phyloP scores from a whole-genome alignment of 2,329 filamentous ascomycete genomes.

The Fonsecaea multimorphosa region DNA sequence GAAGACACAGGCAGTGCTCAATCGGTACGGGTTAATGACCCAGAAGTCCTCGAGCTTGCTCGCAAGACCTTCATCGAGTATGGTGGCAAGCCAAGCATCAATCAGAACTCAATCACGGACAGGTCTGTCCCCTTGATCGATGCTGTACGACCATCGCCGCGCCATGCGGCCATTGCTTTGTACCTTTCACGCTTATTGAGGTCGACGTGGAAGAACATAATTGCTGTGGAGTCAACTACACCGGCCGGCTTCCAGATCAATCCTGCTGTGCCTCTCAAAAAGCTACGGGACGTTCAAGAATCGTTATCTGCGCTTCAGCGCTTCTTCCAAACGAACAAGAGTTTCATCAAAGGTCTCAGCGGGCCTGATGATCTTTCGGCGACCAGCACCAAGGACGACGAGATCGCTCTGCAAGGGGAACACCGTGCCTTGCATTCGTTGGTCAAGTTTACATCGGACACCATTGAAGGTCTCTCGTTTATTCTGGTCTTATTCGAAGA shows the following conservation, averaged over 20 bases:
- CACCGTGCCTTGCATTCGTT: slow-evolving; percentile 90
- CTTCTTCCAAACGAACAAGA: slow-evolving; percentile 86
- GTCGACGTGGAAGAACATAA: slow-evolving; percentile 81
- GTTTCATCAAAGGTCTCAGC: slow-evolving; percentile 91
- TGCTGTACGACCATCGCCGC: slow-evolving; percentile 82
- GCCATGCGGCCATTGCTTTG: slow-evolving; percentile 84
- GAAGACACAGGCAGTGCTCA: slow-evolving; percentile 76
- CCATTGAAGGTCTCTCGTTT: slow-evolving; percentile 96
- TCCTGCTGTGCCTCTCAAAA: slow-evolving; percentile 70
- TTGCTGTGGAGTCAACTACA: slow-evolving; percentile 64
- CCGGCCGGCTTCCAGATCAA: slow-evolving; percentile 68
- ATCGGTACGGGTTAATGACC: slow-evolving; percentile 74
- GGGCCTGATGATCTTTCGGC: slow-evolving; percentile 84
- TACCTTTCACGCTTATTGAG: slow-evolving; percentile 89
- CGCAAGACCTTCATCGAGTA: slow-evolving; percentile 89
- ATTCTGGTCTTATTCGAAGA: slow-evolving; percentile 95
- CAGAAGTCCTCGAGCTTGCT: slow-evolving; percentile 82
- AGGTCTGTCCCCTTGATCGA: slow-evolving; percentile 72
- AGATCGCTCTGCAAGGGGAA: slow-evolving; percentile 89
- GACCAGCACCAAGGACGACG: slow-evolving; percentile 82
- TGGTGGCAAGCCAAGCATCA: slow-evolving; percentile 83
- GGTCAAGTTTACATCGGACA: slow-evolving; percentile 82
- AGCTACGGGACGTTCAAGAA: slow-evolving; percentile 78
- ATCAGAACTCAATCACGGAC: slow-evolving; percentile 73
- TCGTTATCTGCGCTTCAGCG: slow-evolving; percentile 77